Evolutionary conservation across 805 yeast species (phyloP), one percentile per base, ranked within the genome.

Genomic region (Yarrowia sp.): DNA sequence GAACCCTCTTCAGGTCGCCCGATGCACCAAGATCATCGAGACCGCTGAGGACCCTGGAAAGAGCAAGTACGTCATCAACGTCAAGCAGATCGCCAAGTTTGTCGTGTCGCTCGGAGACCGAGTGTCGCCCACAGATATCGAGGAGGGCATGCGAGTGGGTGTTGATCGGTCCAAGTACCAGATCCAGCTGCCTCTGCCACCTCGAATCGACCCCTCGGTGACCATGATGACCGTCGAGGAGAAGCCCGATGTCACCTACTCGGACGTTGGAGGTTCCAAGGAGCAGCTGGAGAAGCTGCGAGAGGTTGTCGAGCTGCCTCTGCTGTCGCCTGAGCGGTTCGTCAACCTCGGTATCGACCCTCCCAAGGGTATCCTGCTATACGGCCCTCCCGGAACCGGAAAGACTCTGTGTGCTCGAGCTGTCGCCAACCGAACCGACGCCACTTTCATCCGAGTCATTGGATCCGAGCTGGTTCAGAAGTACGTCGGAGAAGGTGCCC

Each of bases 151-250:
- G 99, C 85, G 99, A 75, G 98, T 95, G 42, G 99, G 99, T 73
- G 99, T 95, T 65, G 99, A 96, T 76, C 86, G 99, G 77, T 92
- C 90, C 73, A 93, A 93, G 78, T 95, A 95, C 78, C 96, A 92
- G 76, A 96, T 95, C 74, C 97, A 93, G 81, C 82, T 95, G 72
- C 99, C 99, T 35, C 82, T 95, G 69, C 99, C 99, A 10, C 99
- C 99, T 65, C 83, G 96, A 74, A 95, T 95, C 74, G 99, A 95
- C 76, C 98, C 99, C 13, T 84, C 92, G 43, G 99, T 95, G 64
- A 95, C 99, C 7, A 95, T 95, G 99, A 95, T 95, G 99, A 93
- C 98, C 1, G 99, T 95, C 55, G 99, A 95, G 77, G 99, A 95
- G 78, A 95, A 95, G 77, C 99, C 65, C 13, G 99, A 95, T 78